Evolutionary conservation across 352 stramenopile genomes (phyloP).

Genomic region (Phytophthora cajani): DNA sequence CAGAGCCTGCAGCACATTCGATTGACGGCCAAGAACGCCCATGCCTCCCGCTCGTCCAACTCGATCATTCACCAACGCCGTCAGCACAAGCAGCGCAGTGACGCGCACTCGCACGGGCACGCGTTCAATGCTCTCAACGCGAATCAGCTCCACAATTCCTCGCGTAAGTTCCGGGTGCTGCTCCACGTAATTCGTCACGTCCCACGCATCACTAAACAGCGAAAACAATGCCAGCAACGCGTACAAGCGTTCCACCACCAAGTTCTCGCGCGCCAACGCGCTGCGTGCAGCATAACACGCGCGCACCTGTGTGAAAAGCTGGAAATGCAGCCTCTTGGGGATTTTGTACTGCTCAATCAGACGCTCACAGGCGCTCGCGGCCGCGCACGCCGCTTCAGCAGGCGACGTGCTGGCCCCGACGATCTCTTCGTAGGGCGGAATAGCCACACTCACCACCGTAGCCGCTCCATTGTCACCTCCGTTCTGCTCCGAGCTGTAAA

Average conservation of each 20-base stretch:
- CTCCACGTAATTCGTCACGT: constrained; percentile 84
- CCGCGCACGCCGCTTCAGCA: constrained; percentile 39
- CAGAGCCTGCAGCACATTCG: constrained; percentile 77
- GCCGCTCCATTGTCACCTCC: constrained; percentile 17
- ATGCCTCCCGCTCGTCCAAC: constrained; percentile 66
- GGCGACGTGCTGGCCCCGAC: constrained; percentile 22
- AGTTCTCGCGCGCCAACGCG: constrained; percentile 45
- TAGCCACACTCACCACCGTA: constrained; percentile 48
- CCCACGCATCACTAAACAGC: constrained; percentile 73
- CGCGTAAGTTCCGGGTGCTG: constrained; percentile 79
- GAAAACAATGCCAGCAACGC: constrained; percentile 80
- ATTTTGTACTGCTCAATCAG: constrained; percentile 63
- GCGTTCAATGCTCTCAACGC: constrained; percentile 68
- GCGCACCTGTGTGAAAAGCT: constrained; percentile 73
- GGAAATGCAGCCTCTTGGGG: constrained; percentile 74
- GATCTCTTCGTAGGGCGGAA: constrained; percentile 44
- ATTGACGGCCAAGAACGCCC: constrained; percentile 79
- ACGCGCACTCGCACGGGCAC: constrained; percentile 69
- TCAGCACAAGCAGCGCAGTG: constrained; percentile 72
- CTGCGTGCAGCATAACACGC: constrained; percentile 45
- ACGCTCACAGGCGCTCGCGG: constrained; percentile 56
- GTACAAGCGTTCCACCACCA: constrained; percentile 73
- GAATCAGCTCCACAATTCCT: constrained; percentile 76
- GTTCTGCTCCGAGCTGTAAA: constrained; percentile 55
- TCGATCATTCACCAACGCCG: constrained; percentile 82